phyloP scores from a whole-genome alignment of 2,329 filamentous ascomycete species.

The Arthrobotrys megalospora region DNA sequence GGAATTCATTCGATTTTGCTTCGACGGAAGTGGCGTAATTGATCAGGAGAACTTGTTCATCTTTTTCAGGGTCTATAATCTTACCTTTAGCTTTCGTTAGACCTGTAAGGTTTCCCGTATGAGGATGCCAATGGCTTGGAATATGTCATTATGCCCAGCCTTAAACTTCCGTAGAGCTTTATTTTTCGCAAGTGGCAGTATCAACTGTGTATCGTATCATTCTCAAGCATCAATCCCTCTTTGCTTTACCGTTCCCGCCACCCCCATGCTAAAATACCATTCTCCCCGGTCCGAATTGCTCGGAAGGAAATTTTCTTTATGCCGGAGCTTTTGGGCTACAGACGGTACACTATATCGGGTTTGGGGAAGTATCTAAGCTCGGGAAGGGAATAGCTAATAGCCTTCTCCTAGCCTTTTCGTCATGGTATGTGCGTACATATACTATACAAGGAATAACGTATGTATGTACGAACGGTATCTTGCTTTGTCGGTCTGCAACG shows the following conservation, averaged over 20 bases:
- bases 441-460: background rate
- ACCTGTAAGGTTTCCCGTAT: background rate
- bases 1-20: constrained; percentile 46
- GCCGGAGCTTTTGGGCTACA: background rate
- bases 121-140: background rate
- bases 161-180: constrained; percentile 29
- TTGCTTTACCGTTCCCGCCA: constrained; percentile 1
- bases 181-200: constrained; percentile 1
- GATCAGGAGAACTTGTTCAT: constrained; percentile 37
- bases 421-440: constrained; percentile 16
- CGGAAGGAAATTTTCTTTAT: constrained; percentile 33
- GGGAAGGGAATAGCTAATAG: constrained; percentile 1
- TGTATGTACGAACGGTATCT: constrained; percentile 23
- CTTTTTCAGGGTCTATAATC: constrained; percentile 42
- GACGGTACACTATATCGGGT: constrained; percentile 3
- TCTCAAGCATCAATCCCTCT: constrained; percentile 13
- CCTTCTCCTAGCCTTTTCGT: constrained; percentile 14
- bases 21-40: constrained; percentile 34
- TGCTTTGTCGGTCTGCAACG: constrained; percentile 44
- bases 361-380: background rate
- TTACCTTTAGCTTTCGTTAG: constrained; percentile 6
- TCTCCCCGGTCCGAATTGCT: constrained; percentile 54
- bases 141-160: constrained; percentile 24
- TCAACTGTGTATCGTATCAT: constrained; percentile 25
- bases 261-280: background rate